Conservation (phyloP, 306 rosid genomes). For the Trifolium fragiferum region DNA sequence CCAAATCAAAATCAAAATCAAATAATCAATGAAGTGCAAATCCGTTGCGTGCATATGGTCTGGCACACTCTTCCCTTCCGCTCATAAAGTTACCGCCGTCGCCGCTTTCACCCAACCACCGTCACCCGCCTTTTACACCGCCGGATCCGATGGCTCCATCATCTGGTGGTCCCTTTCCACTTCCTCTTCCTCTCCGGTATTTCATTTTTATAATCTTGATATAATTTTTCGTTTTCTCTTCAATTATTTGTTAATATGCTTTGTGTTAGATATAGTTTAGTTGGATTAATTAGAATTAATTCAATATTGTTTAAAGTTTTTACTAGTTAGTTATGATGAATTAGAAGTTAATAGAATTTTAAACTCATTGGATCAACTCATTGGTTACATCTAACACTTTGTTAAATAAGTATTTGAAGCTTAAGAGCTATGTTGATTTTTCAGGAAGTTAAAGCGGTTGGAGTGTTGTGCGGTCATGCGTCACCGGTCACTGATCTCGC, state of each 20-base stretch:
- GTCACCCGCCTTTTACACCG: conserved; percentile 74
- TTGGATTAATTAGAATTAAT: not conserved
- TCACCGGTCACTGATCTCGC: conserved; percentile 74
- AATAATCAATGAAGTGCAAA: conserved; percentile 76
- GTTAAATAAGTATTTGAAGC: conserved; percentile 3
- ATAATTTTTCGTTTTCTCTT: not conserved
- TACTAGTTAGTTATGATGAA: not conserved
- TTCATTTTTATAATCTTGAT: not conserved
- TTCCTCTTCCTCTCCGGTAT: conserved; percentile 66
- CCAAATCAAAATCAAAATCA: not conserved
- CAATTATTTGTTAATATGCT: conserved; percentile 5
- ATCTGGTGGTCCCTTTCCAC: conserved; percentile 83
- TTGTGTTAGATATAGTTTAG: not conserved
- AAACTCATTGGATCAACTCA: not conserved
- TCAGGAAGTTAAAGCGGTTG: conserved; percentile 84
- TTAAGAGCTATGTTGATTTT: conserved; percentile 31
- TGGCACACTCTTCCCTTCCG: conserved; percentile 71
- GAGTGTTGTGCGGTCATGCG: conserved; percentile 90
- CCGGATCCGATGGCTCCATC: conserved; percentile 96
- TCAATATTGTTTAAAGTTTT: not conserved
- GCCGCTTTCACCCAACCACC: conserved; percentile 64
- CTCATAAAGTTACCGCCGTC: conserved; percentile 64
- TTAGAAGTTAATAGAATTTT: too few relatives aligned
- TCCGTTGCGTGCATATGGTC: conserved; percentile 93
- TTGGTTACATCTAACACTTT: too few relatives aligned